Evolutionary conservation across 192 early-diverging fungal genomes (phyloP).

Genomic region (Podila epicladia): DNA sequence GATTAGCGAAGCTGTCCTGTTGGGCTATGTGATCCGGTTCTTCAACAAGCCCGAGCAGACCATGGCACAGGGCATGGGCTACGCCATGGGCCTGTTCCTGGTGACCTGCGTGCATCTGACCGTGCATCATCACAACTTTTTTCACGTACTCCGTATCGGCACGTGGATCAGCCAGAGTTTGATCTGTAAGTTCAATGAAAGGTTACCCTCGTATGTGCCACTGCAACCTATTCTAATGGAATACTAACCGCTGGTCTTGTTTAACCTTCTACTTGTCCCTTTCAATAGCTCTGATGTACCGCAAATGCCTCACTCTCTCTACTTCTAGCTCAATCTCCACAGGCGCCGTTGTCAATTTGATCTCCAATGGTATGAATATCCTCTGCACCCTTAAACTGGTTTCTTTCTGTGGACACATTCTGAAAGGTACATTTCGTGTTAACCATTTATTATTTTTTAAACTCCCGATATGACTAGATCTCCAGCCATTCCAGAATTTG

Average conservation of each 20-base stretch:
- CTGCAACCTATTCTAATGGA: neutral
- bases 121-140: conserved; percentile 53
- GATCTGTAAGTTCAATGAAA: conserved; percentile 16
- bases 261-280: no score
- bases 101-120: conserved; percentile 50
- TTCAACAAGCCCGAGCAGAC: conserved; percentile 14
- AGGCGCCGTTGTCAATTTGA: conserved; percentile 50
- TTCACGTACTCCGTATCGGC: conserved; percentile 50
- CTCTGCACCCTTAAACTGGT: neutral
- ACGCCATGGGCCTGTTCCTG: conserved; percentile 45
- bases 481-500: conserved; percentile 52
- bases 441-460: neutral
- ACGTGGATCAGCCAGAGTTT: conserved; percentile 40
- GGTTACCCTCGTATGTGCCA: neutral
- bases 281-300: conserved; percentile 45
- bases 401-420: neutral
- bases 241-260: neutral
- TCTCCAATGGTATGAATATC: conserved; percentile 47
- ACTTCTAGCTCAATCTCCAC: conserved; percentile 50
- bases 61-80: conserved; percentile 33
- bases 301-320: conserved; percentile 48
- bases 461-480: conserved; percentile 12
- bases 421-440: neutral
- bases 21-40: conserved; percentile 54
- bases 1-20: conserved; percentile 52